Percentiles rank a stretch among this genome's conserved stretches.
phyloP scores from a whole-genome alignment of 192 early-diverging fungal genomes.

The Coemansia sp. region DNA sequence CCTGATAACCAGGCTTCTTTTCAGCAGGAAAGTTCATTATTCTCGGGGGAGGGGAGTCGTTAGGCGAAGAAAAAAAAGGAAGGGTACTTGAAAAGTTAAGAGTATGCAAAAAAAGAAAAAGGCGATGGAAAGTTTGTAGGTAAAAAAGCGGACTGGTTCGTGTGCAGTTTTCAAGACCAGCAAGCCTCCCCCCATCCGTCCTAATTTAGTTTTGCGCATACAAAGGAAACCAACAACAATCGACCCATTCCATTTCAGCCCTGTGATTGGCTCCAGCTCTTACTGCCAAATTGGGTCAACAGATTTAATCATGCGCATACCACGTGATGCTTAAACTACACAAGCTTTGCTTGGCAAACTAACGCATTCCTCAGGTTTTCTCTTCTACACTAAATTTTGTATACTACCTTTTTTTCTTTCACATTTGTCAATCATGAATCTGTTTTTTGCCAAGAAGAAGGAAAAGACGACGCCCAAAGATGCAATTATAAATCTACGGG shows the following conservation, averaged over 20 bases:
- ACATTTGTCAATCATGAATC: constrained; percentile 61
- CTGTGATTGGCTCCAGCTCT: neutral
- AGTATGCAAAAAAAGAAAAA: constrained; percentile 6
- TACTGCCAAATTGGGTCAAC: neutral
- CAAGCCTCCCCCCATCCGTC: neutral
- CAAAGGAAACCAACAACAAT: neutral
- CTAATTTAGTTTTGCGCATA: neutral
- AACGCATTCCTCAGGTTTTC: neutral
- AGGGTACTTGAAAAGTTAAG: neutral
- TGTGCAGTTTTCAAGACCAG: neutral
- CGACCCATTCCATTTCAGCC: no score
- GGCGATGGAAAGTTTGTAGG: neutral
- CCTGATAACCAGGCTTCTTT: constrained; percentile 5
- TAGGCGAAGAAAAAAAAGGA: constrained; percentile 1
- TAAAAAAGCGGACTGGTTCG: neutral
- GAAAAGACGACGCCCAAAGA: constrained; percentile 83
- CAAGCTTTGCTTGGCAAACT: neutral
- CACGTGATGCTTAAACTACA: neutral
- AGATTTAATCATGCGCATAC: neutral
- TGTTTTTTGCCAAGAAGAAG: constrained; percentile 70
- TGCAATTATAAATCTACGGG: constrained; percentile 91
- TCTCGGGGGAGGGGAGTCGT: neutral
- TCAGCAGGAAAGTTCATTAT: constrained; percentile 14
- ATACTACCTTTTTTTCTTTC: neutral
- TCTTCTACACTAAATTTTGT: neutral